Evolutionary conservation across 192 early-diverging fungal species (phyloP), one percentile per base, ranked within the genome.

Genomic region (Linnemannia elongata): DNA sequence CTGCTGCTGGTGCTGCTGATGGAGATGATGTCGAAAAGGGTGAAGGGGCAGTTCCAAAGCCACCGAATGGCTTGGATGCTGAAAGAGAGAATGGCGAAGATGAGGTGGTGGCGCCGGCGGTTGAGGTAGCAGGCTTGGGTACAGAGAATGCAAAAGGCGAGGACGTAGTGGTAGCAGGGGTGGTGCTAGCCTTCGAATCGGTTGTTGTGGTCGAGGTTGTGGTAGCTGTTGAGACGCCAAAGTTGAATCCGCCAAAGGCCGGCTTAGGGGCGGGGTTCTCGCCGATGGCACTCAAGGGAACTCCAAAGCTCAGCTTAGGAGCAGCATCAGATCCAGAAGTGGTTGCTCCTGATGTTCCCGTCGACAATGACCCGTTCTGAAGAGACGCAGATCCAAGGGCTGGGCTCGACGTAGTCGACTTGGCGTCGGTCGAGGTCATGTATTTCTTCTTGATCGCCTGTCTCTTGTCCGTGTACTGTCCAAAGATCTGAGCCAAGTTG

Each of bases 401-500:
- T 4, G 33, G 30, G 74, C 24, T 55, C 7, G 44, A 75, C 22
- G 30, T 20, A 12, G 74, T 24, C 45, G 44, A 24, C 36, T 54
- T 38, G 24, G 57, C 22, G 38, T 45, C 41, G 55, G 20, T 60
- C 7, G 41, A 27, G 44, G 35, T 45, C 63, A 35, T 42, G 45
- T 47, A 69, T 18, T 45, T 10, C 12, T 27, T 69, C 44, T 78
- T 78, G 66, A 78, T 44, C 42, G 39, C 18, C 30, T 42, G 41
- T 45, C 76, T 39, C 30, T 68, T 60, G 6, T 60, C 55, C 6
- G 66, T 78, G 44, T 78, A 78, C 20, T 78, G 60, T 30, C 39
- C n/a, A 47, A 78, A 78, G n/a, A 78, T 36, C 30, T 47, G 55
- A 12, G 76, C 60, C 66, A 78, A 49, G 66, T 78, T 78, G 41